Conservation (phyloP, 2,329 filamentous ascomycete species). For the Xylariaceae sp. region DNA sequence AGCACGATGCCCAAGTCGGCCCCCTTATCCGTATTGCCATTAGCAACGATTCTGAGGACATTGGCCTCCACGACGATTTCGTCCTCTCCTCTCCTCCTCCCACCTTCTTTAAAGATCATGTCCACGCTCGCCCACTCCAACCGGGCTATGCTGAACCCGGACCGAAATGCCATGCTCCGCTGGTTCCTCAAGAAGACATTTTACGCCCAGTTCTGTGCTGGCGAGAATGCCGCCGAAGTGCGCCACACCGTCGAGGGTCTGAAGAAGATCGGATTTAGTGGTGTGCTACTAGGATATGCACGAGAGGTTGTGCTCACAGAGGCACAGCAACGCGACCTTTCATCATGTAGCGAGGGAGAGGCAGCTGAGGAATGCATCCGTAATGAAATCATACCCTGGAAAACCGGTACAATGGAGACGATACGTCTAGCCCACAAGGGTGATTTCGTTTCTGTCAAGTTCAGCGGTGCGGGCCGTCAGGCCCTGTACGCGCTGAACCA, state of each 20-base stretch:
- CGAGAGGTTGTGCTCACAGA: conserved; percentile 72
- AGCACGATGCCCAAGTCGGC: conserved; percentile 22
- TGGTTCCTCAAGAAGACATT: conserved; percentile 76
- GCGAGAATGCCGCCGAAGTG: conserved; percentile 70
- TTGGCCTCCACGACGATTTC: conserved; percentile 68
- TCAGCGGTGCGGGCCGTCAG: conserved; percentile 77
- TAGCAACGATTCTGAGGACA: conserved; percentile 65
- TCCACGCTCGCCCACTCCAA: conserved; percentile 67
- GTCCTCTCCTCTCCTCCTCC: conserved; percentile 66
- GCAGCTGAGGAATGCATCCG: conserved; percentile 48
- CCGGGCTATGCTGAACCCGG: conserved; percentile 66
- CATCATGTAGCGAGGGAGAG: conserved; percentile 43
- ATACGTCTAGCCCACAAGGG: conserved; percentile 68
- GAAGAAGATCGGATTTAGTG: conserved; percentile 73
- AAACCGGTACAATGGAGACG: conserved; percentile 70
- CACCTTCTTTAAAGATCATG: conserved; percentile 67
- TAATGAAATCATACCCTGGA: conserved; percentile 69
- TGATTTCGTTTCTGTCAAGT: conserved; percentile 69
- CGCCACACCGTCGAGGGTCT: conserved; percentile 61
- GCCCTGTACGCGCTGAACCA: conserved; percentile 66
- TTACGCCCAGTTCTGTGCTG: conserved; percentile 89
- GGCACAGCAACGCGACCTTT: conserved; percentile 45
- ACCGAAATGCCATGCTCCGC: conserved; percentile 69
- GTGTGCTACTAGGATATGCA: conserved; percentile 82
- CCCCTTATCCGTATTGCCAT: conserved; percentile 64